A percentile compares a stretch with the other conserved stretches of the same genome.
These are phyloP conservation scores for Dothistroma pini DNA, from an alignment of 2,329 filamentous ascomycete genomes.

Conservation along the genomic window DNA sequence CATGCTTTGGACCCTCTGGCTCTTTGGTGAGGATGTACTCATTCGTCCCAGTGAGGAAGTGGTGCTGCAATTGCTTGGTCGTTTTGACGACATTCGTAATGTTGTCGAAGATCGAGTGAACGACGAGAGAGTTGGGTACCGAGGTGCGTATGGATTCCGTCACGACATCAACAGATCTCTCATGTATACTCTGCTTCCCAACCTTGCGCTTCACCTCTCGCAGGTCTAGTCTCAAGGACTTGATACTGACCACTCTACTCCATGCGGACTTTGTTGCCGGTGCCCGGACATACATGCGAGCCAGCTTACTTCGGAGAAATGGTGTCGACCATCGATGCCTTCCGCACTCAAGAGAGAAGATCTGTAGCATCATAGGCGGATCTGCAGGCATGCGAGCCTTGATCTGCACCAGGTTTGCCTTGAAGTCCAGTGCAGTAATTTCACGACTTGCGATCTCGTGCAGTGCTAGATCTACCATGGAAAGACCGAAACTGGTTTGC, in stretches of 20 bases:
- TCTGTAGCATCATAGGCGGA: conserved; percentile 85
- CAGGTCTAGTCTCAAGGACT: conserved; percentile 73
- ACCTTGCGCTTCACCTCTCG: conserved; percentile 71
- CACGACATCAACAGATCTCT: conserved; percentile 78
- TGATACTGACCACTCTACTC: conserved; percentile 82
- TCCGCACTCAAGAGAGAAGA: conserved; percentile 77
- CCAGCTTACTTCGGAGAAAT: conserved; percentile 70
- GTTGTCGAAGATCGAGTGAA: conserved; percentile 92
- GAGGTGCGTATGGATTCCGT: conserved; percentile 83
- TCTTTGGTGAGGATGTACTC: conserved; percentile 84
- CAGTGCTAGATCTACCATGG: conserved; percentile 23
- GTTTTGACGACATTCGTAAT: conserved; percentile 84
- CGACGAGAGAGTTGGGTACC: conserved; percentile 84
- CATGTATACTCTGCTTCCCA: conserved; percentile 53
- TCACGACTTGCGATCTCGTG: conserved; percentile 50
- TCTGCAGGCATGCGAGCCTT: conserved; percentile 87
- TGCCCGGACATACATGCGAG: conserved; percentile 82
- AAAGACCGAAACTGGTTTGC: conserved; percentile 23
- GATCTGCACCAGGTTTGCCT: conserved; percentile 75
- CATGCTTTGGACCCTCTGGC: conserved; percentile 77
- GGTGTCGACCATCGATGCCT: conserved; percentile 84
- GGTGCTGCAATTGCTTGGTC: conserved; percentile 84
- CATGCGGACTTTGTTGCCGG: conserved; percentile 79
- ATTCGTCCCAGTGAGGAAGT: conserved; percentile 81
- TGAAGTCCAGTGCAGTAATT: conserved; percentile 76